phyloP scores from a whole-genome alignment of 2,329 filamentous ascomycete genomes.

The Verticillium nubilum region DNA sequence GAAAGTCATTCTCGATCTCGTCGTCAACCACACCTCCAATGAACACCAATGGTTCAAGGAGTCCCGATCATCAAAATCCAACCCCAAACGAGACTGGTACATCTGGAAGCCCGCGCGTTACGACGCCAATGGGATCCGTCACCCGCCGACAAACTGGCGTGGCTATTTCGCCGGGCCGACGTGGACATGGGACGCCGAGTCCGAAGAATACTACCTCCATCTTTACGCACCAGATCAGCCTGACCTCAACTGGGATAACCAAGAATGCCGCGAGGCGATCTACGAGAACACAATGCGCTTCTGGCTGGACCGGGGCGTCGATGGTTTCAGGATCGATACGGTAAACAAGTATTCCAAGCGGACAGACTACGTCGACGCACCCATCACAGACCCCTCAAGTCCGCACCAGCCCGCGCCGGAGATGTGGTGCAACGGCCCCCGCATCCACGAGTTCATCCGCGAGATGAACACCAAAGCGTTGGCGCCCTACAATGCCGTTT shows the following conservation, averaged over 20 bases:
- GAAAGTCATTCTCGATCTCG: slow-evolving; percentile 66
- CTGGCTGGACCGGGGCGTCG: slow-evolving; percentile 65
- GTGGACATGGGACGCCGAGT: slow-evolving; percentile 47
- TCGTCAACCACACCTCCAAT: slow-evolving; percentile 62
- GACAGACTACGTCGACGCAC: slow-evolving; percentile 48
- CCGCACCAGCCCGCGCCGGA: slow-evolving; percentile 36
- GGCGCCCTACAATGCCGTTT: slow-evolving; percentile 51
- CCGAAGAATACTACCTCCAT: slow-evolving; percentile 49
- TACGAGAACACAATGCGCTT: slow-evolving; percentile 63
- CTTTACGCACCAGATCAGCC: slow-evolving; percentile 67
- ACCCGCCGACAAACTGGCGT: slow-evolving; percentile 55
- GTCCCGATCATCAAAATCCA: slow-evolving; percentile 42
- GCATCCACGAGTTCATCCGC: slow-evolving; percentile 55
- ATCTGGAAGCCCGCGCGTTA: slow-evolving; percentile 58
- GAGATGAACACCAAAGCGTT: slow-evolving; percentile 53
- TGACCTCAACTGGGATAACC: slow-evolving; percentile 73
- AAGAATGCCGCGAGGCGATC: slow-evolving; percentile 59
- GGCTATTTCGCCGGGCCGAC: slow-evolving; percentile 41
- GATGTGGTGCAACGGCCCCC: slow-evolving; percentile 56
- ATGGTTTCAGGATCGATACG: slow-evolving; percentile 62
- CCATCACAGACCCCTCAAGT: slow-evolving; percentile 31
- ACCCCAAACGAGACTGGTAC: slow-evolving; percentile 56
- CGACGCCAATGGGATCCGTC: slow-evolving; percentile 43
- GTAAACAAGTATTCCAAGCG: slow-evolving; percentile 64
- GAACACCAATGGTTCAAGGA: slow-evolving; percentile 55